Conservation (phyloP, 768 basidiomycete genomes). For the Mycena haematopus region DNA sequence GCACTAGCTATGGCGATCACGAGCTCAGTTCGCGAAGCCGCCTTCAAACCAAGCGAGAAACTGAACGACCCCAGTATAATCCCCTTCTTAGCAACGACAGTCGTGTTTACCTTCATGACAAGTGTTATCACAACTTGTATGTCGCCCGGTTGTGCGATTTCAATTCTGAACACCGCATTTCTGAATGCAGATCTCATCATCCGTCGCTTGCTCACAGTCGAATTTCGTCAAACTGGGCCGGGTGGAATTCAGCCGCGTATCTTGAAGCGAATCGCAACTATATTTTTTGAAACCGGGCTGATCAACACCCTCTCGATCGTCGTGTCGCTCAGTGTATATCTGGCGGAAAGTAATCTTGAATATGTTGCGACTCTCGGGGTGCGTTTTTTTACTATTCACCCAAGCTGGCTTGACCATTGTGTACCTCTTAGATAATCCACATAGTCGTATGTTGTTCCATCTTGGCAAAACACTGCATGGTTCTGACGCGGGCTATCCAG, state of each 20-base stretch:
- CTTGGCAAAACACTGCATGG: too few relatives aligned
- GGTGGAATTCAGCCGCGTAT: neutral
- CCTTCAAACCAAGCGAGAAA: neutral
- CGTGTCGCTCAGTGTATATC: slow-evolving; percentile 11
- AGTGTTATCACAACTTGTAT: slow-evolving; percentile 16
- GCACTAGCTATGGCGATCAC: neutral
- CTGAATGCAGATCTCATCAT: slow-evolving; percentile 12
- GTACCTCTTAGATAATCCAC: neutral
- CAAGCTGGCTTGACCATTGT: neutral
- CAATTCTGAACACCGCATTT: neutral
- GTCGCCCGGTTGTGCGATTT: neutral
- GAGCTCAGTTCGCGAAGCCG: neutral
- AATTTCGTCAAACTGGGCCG: neutral
- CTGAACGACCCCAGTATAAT: slow-evolving; percentile 5
- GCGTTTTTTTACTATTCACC: neutral
- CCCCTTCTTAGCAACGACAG: slow-evolving; percentile 5
- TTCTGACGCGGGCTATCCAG: neutral
- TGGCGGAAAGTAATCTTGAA: slow-evolving; percentile 9
- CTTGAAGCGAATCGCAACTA: neutral
- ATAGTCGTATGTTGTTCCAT: neutral
- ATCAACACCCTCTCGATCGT: slow-evolving; percentile 15
- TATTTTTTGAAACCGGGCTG: slow-evolving; percentile 19
- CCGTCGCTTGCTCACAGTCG: neutral
- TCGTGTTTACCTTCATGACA: slow-evolving; percentile 10
- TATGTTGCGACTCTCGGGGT: slow-evolving; percentile 14